Evolutionary conservation across 805 yeast genomes (phyloP), one percentile per base, ranked within the genome.

Genomic region (Priceomyces haplophilus): DNA sequence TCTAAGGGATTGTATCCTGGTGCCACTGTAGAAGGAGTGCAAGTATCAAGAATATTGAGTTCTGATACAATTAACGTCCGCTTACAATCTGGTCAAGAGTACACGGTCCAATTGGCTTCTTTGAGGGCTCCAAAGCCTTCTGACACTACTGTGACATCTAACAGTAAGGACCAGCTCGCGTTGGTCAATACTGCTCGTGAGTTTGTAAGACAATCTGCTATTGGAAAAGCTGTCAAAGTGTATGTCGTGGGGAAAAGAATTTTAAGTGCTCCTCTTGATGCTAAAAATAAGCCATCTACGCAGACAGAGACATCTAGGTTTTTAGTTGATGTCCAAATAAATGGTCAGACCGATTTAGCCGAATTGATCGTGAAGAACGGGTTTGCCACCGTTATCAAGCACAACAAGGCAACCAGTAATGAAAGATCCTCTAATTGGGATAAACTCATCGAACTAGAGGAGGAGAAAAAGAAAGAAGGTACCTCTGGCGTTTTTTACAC

Each of bases 391-490:
- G 95, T 87, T 18, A 73, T 85, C 44, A 80, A 79, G 58, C 95
- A 86, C 64, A 80, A 83, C 57, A 82, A 82, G 62, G 87, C 83
- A 45, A 85, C 83, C 36, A 65, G 73, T 10, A 73, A 73, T 31
- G 87, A 82, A 54, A 74, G 87, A 51, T 80, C 93, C 2, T 74
- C 80, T 24, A 76, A 80, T 52, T 87, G 95, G 91, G 96, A 88
- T 56, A 73, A 73, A 38, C 71, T 88, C 43, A 63, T 85, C 35
- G 95, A 85, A 56, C 69, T 80, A 38, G 95, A 88, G 59, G 69
- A 73, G 33, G 69, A 69, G 33, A 84, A 90, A 12, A 69, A 66
- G 45, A 75, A 72, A 42, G 63, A 64, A 18, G 68, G 60, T 18
- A 78, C 82, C 50, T 68, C 68, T 36, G 96, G 96, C 16, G 69